Evolutionary conservation across 371 early-diverging fungal genomes (phyloP).

Genomic region (Mortierella polycephala): DNA sequence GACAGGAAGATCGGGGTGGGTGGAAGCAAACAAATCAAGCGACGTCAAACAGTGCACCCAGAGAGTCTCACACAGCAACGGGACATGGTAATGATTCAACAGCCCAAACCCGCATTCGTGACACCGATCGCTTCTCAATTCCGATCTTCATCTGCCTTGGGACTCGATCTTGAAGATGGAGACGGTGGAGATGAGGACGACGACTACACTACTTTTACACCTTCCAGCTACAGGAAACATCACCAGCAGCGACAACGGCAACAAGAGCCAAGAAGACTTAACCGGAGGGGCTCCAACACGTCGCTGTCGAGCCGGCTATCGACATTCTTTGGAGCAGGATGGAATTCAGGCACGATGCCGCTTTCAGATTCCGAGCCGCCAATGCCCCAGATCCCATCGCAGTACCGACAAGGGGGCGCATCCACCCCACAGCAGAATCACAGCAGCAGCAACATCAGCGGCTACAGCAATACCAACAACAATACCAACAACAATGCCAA

Average conservation of each 20-base stretch:
- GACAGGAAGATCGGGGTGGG: constrained; percentile 51
- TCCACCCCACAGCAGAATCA: not conserved
- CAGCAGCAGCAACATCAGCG: constrained; percentile 4
- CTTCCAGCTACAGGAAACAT: constrained; percentile 51
- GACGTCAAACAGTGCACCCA: constrained; percentile 43
- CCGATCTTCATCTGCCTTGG: constrained; percentile 10
- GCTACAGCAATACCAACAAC: constrained; percentile 1
- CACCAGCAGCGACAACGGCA: constrained; percentile 50
- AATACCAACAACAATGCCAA: constrained; percentile 5
- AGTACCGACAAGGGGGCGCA: constrained; percentile 26
- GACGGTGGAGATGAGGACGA: constrained; percentile 46
- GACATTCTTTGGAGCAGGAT: constrained; percentile 48
- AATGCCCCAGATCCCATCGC: constrained; percentile 41
- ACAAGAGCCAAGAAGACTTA: constrained; percentile 14
- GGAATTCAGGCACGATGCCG: constrained; percentile 32
- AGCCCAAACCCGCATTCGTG: constrained; percentile 51
- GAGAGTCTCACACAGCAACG: constrained; percentile 17
- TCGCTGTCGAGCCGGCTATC: constrained; percentile 50
- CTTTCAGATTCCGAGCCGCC: constrained; percentile 17
- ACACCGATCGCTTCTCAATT: constrained; percentile 52
- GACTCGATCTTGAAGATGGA: constrained; percentile 27
- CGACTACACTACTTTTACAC: constrained; percentile 30
- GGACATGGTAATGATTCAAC: constrained; percentile 31
- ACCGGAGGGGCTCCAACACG: constrained; percentile 21
- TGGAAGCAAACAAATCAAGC: constrained; percentile 26